These are phyloP conservation scores for Phytophthora pisi DNA, from an alignment of 352 stramenopile species.

Conservation along the genomic window DNA sequence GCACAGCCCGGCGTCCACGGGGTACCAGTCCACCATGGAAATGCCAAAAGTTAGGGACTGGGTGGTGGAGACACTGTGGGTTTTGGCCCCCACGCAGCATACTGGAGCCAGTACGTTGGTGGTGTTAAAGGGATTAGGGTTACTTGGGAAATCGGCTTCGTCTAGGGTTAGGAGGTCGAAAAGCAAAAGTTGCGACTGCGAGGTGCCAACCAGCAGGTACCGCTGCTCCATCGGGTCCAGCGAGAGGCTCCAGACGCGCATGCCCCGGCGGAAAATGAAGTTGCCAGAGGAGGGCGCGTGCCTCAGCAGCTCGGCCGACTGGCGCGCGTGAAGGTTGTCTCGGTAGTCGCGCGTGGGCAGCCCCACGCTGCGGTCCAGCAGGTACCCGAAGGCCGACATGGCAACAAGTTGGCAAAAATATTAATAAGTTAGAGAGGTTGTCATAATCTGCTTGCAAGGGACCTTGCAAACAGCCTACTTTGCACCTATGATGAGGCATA, in stretches of 20 bases:
- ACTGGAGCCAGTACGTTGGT: slow-evolving; percentile 38
- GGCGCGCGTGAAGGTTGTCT: slow-evolving; percentile 42
- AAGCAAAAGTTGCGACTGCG: slow-evolving; percentile 60
- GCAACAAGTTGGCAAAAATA: background rate
- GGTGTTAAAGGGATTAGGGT: slow-evolving; percentile 37
- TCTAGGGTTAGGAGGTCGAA: slow-evolving; percentile 69
- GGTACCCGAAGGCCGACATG: slow-evolving; percentile 55
- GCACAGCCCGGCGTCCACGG: slow-evolving; percentile 82
- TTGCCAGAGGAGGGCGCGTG: slow-evolving; percentile 37
- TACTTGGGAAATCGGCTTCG: slow-evolving; percentile 14
- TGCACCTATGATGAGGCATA: background rate
- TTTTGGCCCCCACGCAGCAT: slow-evolving; percentile 25
- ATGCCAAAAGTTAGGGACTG: slow-evolving; percentile 60
- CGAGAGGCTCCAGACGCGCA: slow-evolving; percentile 67
- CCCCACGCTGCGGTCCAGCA: slow-evolving; percentile 60
- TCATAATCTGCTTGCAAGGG: background rate
- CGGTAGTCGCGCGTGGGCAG: slow-evolving; percentile 45
- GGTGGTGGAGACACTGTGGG: background rate
- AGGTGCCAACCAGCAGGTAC: slow-evolving; percentile 64
- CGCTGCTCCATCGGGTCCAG: slow-evolving; percentile 66
- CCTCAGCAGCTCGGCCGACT: slow-evolving; percentile 29
- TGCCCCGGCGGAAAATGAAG: slow-evolving; percentile 66
- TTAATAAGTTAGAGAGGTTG: background rate
- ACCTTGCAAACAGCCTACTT: background rate
- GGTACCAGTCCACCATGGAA: slow-evolving; percentile 88